Evolutionary conservation across 1,284 basidiomycete species (phyloP), one percentile per base, ranked within the genome.

Genomic region (Athelia sp.): DNA sequence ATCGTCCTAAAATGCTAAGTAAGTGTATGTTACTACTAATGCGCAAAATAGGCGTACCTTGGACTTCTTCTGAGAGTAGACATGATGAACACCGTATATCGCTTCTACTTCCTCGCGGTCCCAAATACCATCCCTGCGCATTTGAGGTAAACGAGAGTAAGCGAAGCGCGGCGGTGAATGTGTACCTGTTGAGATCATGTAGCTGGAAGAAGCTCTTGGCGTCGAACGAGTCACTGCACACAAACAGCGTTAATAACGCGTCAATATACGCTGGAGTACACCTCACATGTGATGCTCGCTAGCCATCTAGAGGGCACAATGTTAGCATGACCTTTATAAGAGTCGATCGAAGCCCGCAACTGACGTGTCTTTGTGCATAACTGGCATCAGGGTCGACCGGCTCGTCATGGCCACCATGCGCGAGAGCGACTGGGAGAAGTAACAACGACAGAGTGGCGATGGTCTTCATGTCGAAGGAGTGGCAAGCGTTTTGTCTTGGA

Each of bases 21-120:
- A 8, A 8, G 36, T 17, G 36, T 8, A 40, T 40, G 36, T n/a
- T n/a, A 17, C 6, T n/a, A n/a, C n/a, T 6, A n/a, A 40, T n/a
- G 9, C n/a, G 26, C 19, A 21, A 17, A 32, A 38, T 19, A 24
- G 24, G 46, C 58, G n/a, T 50, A 78, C 86, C 75, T 82, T 84
- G 19, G 91, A 89, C 68, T 89, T 84, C 68, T 92, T 88, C 68
- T 90, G 84, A 18, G 92, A 90, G 58, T 93, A 93, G 52, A 95
- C 80, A 66, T 99, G 97, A 67, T 98, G 93, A 19, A 99, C 89
- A 50, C 96, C 96, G 60, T 97, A 96, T 40, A 96, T 81, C 4
- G 92, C 90, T 64, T 95, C 85, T 54, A 95, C 87, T 67, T 95
- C 91, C 53, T 84, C 82, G 50, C 76, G 72, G 65, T 90, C 82